Percentiles rank a stretch among this genome's conserved stretches.
Evolutionary conservation across 1,284 basidiomycete genomes (phyloP).

Genomic region (Trametes versicolor): DNA sequence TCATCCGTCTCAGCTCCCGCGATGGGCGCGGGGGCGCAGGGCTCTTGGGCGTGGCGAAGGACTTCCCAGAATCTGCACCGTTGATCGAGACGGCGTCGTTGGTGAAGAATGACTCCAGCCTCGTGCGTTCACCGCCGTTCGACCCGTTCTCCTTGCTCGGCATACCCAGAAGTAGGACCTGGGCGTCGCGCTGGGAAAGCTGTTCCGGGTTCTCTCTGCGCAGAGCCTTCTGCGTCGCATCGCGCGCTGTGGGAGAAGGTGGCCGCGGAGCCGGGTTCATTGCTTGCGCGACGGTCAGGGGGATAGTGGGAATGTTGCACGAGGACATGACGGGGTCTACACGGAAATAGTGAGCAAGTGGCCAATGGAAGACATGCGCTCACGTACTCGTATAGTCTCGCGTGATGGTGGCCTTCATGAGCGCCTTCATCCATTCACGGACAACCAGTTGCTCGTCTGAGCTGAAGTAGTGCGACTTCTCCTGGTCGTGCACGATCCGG

Average conservation of each 20-base stretch:
- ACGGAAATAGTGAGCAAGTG: constrained; percentile 10
- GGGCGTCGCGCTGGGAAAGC: constrained; percentile 87
- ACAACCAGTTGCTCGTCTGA: constrained; percentile 87
- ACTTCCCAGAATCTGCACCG: constrained; percentile 31
- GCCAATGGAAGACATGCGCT: constrained; percentile 3
- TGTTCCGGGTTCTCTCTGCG: constrained; percentile 91
- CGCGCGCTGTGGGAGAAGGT: constrained; percentile 90
- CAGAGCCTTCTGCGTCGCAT: constrained; percentile 89
- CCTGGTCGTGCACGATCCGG: constrained; percentile 90
- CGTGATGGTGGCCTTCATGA: constrained; percentile 98
- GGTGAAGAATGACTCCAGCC: constrained; percentile 66
- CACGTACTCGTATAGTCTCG: constrained; percentile 88
- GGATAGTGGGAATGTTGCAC: constrained; percentile 97
- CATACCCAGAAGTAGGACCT: constrained; percentile 81
- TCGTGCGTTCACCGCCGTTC: constrained; percentile 50
- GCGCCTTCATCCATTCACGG: constrained; percentile 99
- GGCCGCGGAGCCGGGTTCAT: constrained; percentile 96
- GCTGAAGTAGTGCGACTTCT: constrained; percentile 92
- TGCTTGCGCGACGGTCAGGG: constrained; percentile 92
- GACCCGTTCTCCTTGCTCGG: constrained; percentile 51
- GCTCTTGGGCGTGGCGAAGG: constrained; percentile 31
- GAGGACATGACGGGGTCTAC: constrained; percentile 94
- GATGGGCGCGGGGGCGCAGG: constrained; percentile 67
- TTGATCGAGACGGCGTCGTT: constrained; percentile 46
- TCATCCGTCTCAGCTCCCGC: constrained; percentile 63